Evolutionary conservation across 2,329 filamentous ascomycete species (phyloP).

Genomic region (Fusarium temperatum): DNA sequence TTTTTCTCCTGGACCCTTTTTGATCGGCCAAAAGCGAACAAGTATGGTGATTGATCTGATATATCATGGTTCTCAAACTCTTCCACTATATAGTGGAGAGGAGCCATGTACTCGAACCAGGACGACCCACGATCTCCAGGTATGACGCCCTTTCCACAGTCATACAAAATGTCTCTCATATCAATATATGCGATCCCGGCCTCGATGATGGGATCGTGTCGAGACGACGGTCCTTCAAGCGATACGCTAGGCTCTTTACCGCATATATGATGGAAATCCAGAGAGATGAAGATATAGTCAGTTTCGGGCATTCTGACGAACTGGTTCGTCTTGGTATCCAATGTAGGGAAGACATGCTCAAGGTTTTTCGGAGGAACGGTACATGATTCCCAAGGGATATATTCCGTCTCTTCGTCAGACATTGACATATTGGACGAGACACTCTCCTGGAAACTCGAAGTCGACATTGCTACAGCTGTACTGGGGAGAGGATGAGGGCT

Average conservation of each 20-base stretch:
- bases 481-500: background rate
- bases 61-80: conserved; percentile 8
- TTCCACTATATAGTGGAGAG: conserved; percentile 15
- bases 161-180: conserved; percentile 14
- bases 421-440: background rate
- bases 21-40: conserved; percentile 30
- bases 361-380: background rate
- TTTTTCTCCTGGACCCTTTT: background rate
- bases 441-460: background rate
- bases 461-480: background rate
- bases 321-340: background rate
- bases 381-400: background rate
- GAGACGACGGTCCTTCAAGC: background rate
- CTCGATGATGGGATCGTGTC: conserved; percentile 12
- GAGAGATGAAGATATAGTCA: conserved; percentile 15
- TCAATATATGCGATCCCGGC: conserved; percentile 15
- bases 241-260: background rate
- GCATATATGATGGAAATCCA: conserved; percentile 11
- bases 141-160: background rate
- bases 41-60: background rate
- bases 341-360: background rate
- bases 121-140: conserved; percentile 23
- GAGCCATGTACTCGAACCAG: conserved; percentile 29
- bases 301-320: background rate
- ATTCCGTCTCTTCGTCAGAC: background rate